Percentiles rank a stretch among this genome's conserved stretches.
phyloP scores from a whole-genome alignment of 768 basidiomycete genomes.

The Amylocystis lapponica region DNA sequence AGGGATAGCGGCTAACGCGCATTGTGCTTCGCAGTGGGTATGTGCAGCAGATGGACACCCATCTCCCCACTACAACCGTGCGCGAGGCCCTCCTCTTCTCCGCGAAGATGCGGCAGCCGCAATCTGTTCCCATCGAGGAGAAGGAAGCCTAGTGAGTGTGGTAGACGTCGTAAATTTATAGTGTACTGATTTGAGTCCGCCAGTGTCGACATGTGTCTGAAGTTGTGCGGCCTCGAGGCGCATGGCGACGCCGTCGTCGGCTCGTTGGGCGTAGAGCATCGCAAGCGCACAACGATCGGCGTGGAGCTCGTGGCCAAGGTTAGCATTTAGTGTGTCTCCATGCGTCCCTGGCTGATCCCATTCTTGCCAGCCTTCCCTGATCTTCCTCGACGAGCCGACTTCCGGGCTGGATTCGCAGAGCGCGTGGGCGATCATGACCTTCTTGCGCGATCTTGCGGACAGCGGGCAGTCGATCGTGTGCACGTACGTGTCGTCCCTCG shows the following conservation, averaged over 20 bases:
- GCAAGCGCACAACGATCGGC: conserved; percentile 81
- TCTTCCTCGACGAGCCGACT: conserved; percentile 89
- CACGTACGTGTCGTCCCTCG: conserved; percentile 39
- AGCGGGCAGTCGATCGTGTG: conserved; percentile 88
- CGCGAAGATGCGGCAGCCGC: conserved; percentile 72
- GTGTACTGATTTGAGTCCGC: too few species aligned
- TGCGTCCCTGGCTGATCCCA: not conserved
- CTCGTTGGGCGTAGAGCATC: conserved; percentile 61
- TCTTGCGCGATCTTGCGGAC: conserved; percentile 71
- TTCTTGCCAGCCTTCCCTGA: conserved; percentile 54
- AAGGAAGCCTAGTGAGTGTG: conserved; percentile 79
- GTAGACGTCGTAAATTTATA: too few species aligned
- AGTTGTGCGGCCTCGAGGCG: conserved; percentile 59
- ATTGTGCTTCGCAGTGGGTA: conserved; percentile 49
- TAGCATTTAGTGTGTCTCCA: not conserved
- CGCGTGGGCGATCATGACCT: conserved; percentile 76
- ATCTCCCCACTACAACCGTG: conserved; percentile 69
- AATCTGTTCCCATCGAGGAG: conserved; percentile 54
- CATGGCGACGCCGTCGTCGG: conserved; percentile 66
- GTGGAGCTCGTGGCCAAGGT: conserved; percentile 81
- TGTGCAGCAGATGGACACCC: conserved; percentile 82
- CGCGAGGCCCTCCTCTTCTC: conserved; percentile 79
- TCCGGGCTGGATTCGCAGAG: conserved; percentile 82
- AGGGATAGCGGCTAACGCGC: not conserved
- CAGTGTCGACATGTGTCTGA: conserved; percentile 50